Evolutionary conservation across 768 basidiomycete genomes (phyloP), one percentile per base, ranked within the genome.

Genomic region (Lanmaoa pseudosensibilis): DNA sequence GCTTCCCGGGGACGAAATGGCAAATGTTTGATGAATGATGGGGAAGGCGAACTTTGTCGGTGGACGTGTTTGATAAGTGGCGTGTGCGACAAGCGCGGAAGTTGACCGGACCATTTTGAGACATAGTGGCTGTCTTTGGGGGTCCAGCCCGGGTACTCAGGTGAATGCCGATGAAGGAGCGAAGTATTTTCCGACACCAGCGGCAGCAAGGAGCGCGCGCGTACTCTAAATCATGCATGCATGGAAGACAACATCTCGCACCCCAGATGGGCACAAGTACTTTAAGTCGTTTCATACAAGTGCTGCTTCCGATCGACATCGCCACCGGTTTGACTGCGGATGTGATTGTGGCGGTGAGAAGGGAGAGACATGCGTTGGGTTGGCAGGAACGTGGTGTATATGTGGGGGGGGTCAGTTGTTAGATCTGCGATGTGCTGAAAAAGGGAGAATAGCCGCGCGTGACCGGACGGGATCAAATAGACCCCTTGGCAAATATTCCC

Each of bases 11-110:
- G 38, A 19, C 6, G 38, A 25, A n/a, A 45, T 30, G 36, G 52
- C 43, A 13, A 33, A 37, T 33, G 50, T 55, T 56, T 63, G 40
- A 55, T 49, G 54, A 40, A 43, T 44, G 37, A 58, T 45, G 52
- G n/a, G 40, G 37, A n/a, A 46, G 46, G 30, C 43, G 48, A 54
- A 66, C 60, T 57, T 65, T 69, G 67, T 69, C 44, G 45, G 52
- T 44, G 21, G 39, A 45, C 41, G 46, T 34, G 67, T 67, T 65
- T 69, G 68, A 63, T 71, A 56, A 61, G 69, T 71, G 69, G 69
- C 69, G 69, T 54, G 54, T 57, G 64, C 70, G 70, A 73, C 72
- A 66, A 58, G 72, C 67, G 68, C 72, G 70, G 70, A 71, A 47
- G 61, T 60, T 52, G 54, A 43, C 61, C 36, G 60, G 57, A 11